A percentile compares a stretch with the other conserved stretches of the same genome.
Evolutionary conservation across 1,139 yeast species (phyloP).

Genomic region (Chernovozyma aurita): DNA sequence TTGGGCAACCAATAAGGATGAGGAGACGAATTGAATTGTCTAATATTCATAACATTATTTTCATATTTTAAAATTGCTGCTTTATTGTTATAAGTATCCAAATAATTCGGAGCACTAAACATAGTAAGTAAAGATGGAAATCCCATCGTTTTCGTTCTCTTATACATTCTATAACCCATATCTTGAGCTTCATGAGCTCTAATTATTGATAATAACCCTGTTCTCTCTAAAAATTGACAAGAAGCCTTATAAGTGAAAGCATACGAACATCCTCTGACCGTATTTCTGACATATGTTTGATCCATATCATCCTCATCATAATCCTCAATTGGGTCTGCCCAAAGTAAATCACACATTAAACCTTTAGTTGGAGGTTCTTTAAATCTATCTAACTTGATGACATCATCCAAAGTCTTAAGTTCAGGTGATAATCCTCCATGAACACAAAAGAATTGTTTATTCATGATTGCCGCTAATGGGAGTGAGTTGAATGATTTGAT

Average conservation of each 20-base stretch:
- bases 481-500: conserved; percentile 79
- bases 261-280: conserved; percentile 90
- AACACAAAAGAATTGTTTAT: conserved; percentile 91
- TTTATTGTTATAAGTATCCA: conserved; percentile 90
- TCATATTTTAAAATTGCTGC: conserved; percentile 94
- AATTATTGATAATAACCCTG: conserved; percentile 75
- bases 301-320: conserved; percentile 67
- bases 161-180: conserved; percentile 94
- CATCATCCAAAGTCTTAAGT: conserved; percentile 64
- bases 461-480: conserved; percentile 93
- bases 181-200: conserved; percentile 99
- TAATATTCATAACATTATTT: conserved; percentile 86
- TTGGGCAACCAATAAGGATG: conserved; percentile 98
- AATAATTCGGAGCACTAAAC: conserved; percentile 94
- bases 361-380: conserved; percentile 94
- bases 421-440: conserved; percentile 98
- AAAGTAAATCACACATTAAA: conserved; percentile 87
- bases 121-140: conserved; percentile 89
- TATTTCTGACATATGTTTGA: conserved; percentile 55
- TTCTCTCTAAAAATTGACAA: conserved; percentile 74
- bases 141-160: conserved; percentile 80
- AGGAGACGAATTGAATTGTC: conserved; percentile 89
- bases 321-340: conserved; percentile 94
- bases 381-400: conserved; percentile 70
- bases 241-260: conserved; percentile 85